Evolutionary conservation across 78 protist species (phyloP).

Genomic region (Dictyostelium intermedium): DNA sequence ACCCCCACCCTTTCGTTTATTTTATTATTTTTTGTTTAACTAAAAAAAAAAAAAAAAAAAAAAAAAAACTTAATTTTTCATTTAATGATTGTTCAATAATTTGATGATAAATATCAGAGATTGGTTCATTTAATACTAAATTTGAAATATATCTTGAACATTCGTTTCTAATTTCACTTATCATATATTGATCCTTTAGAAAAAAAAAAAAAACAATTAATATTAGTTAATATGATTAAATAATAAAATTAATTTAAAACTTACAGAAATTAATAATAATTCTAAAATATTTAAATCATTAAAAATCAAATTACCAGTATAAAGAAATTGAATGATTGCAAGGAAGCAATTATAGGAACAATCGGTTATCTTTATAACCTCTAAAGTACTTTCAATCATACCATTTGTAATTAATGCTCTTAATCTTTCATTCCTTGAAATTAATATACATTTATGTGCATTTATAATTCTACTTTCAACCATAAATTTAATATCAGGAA

Average conservation of each 20-base stretch:
- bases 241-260: neutral
- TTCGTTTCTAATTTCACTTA: conserved; percentile 21
- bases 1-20: no score
- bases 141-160: conserved; percentile 7
- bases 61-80: neutral
- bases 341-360: neutral
- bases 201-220: neutral
- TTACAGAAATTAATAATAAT: conserved; percentile 12
- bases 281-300: conserved; percentile 18
- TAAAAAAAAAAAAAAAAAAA: no score
- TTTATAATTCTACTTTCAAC: conserved; percentile 10
- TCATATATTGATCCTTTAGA: conserved; percentile 13
- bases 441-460: conserved; percentile 65
- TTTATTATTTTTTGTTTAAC: no score
- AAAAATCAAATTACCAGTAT: conserved; percentile 3
- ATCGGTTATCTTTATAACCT: neutral
- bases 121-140: neutral
- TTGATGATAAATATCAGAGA: neutral
- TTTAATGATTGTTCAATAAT: neutral
- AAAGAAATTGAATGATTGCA: neutral
- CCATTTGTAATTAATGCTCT: conserved; percentile 64
- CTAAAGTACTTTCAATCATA: conserved; percentile 25
- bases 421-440: conserved; percentile 23
- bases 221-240: neutral
- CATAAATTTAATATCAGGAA: conserved; percentile 32